These are phyloP conservation scores for Scytalidium sp. DNA, from an alignment of 2,329 filamentous ascomycete species.

Conservation along the genomic window DNA sequence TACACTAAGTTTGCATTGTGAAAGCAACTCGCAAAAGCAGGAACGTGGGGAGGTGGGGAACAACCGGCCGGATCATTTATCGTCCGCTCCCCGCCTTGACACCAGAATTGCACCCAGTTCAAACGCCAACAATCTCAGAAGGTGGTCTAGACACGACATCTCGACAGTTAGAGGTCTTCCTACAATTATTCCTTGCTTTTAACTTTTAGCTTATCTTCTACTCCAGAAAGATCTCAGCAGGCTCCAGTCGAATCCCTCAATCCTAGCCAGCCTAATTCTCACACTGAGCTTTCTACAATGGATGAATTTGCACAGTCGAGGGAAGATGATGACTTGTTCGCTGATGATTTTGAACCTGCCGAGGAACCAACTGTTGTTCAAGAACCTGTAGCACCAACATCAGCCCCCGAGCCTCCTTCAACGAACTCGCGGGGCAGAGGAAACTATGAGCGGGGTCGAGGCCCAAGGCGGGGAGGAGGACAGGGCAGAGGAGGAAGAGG, in stretches of 20 bases:
- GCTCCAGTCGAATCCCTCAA: background rate
- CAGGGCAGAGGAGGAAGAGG: slow-evolving; percentile 7
- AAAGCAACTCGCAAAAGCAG: too few relatives aligned
- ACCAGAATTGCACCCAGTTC: background rate
- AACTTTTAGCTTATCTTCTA: background rate
- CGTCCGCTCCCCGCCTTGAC: background rate
- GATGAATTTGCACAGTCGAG: slow-evolving; percentile 31
- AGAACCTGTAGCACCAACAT: background rate
- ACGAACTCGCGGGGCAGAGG: slow-evolving; percentile 1
- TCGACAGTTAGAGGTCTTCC: background rate
- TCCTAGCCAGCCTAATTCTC: background rate
- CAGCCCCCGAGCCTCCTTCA: background rate
- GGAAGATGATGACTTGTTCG: slow-evolving; percentile 30
- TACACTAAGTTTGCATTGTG: too few relatives aligned
- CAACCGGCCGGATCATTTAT: background rate
- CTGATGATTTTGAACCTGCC: slow-evolving; percentile 29
- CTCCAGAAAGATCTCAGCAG: background rate
- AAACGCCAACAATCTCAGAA: background rate
- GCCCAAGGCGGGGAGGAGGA: slow-evolving; percentile 11
- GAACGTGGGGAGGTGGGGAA: too few relatives aligned
- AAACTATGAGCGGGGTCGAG: slow-evolving; percentile 6
- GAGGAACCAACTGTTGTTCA: slow-evolving; percentile 11
- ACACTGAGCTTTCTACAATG: slow-evolving; percentile 12
- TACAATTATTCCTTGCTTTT: background rate
- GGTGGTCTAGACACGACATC: background rate